A percentile compares a stretch with the other conserved stretches of the same genome.
These are phyloP conservation scores for Populus nigra DNA, from an alignment of 345 rosid genomes.

Conservation along the genomic window DNA sequence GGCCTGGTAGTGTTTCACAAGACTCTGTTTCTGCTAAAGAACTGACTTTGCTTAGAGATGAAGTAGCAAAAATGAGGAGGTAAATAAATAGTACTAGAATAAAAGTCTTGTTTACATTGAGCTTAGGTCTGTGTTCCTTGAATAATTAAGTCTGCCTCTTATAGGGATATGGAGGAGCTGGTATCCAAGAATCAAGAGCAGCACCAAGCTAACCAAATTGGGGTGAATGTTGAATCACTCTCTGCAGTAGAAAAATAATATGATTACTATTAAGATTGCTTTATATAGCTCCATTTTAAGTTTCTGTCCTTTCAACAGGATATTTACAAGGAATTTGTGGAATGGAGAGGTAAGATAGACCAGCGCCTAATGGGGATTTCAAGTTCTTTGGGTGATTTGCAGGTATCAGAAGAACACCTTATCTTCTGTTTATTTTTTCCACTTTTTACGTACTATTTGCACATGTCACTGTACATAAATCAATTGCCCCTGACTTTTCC, in stretches of 20 bases:
- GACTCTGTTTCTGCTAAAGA: conserved; percentile 44
- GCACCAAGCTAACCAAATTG: conserved; percentile 40
- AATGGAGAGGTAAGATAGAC: conserved; percentile 64
- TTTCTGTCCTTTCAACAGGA: conserved; percentile 36
- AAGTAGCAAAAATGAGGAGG: conserved; percentile 54
- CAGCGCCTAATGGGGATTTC: conserved; percentile 57
- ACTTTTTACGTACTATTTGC: not conserved
- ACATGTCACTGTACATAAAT: not conserved
- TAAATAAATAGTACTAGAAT: conserved; percentile 7
- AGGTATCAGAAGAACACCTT: conserved; percentile 43
- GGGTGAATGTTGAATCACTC: conserved; percentile 43
- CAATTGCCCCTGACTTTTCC: not conserved
- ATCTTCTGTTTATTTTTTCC: not conserved
- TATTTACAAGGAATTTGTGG: conserved; percentile 48
- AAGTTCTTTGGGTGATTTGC: conserved; percentile 60
- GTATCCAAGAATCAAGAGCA: conserved; percentile 47
- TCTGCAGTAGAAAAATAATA: conserved; percentile 6
- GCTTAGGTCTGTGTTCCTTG: not conserved
- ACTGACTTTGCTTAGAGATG: conserved; percentile 49
- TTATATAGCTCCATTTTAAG: not conserved
- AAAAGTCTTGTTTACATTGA: not conserved
- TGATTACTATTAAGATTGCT: not conserved
- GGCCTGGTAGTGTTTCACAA: conserved; percentile 36
- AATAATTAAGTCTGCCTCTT: not conserved
- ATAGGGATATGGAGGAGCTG: conserved; percentile 58